Base-by-base conservation (phyloP, 2,329 filamentous ascomycete genomes). In the Juglanconis sp. region DNA sequence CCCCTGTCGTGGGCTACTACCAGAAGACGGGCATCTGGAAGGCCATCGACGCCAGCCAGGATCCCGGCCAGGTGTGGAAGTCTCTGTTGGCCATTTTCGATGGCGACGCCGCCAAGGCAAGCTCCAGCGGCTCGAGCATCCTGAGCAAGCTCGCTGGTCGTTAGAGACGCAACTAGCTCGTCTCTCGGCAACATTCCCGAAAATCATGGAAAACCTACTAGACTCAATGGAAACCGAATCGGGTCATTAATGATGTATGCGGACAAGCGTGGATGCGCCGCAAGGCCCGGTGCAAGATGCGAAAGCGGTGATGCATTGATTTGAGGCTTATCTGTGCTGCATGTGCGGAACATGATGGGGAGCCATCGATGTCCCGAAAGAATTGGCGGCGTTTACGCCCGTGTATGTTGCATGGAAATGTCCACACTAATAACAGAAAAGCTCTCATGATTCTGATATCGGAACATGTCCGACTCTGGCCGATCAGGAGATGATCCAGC, bases 11-110 rank as follows among this genome's bases (percentile, higher is more conserved):
- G 65, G 84, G 87, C 61, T 99, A 99, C 84, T 99, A 99, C 86
- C 90, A 96, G 80, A 92, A 92, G 79, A 96, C 91, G 53, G 93
- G 93, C 68, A 97, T 99, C 82, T 99, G 95, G 95, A 89, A 89
- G 77, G 89, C 90, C 65, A 86, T 99, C 70, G 95, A 99, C 75
- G 95, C 95, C 66, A 96, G 91, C 81, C 92, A 99, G 82, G 89
- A 96, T 79, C 95, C 95, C 24, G 91, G 91, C 52, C 88, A 93
- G 76, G 95, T 99, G 64, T 99, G 95, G 95, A 93, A 92, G 83
- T 91, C 88, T 75, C 81, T 99, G 75, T 81, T 98, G 65, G 86
- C 87, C 70, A 88, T 97, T 69, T 94, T 99, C 72, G 86, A 89
- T 59, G 82, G 86, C 69, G 81, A 87, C 66, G 81, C 83, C 73